These are phyloP conservation scores for Vickermania ingenoplastis DNA, from an alignment of 208 protist genomes.

Conservation along the genomic window DNA sequence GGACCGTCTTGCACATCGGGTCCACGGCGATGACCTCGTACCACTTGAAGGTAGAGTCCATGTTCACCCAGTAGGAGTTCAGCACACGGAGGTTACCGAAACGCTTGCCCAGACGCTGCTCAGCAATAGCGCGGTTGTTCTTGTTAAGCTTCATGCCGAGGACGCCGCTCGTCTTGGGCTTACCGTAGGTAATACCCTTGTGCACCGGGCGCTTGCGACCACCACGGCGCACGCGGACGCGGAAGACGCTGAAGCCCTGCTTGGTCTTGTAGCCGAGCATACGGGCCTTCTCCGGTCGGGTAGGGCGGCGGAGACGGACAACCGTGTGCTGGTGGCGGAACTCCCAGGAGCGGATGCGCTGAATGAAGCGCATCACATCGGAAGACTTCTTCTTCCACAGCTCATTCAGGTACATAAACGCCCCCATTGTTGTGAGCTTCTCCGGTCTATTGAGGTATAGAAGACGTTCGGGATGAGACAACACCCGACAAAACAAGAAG, in stretches of 20 bases:
- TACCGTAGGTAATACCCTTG: conserved; percentile 98
- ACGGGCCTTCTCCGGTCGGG: conserved; percentile 98
- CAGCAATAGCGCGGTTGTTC: conserved; percentile 93
- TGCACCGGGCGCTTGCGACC: conserved; percentile 95
- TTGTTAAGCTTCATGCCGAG: conserved; percentile 96
- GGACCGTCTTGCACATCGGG: conserved; percentile 96
- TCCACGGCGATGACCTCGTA: conserved; percentile 99
- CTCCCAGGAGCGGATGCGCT: conserved; percentile 98
- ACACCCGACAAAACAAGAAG: not conserved
- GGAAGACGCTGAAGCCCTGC: conserved; percentile 99
- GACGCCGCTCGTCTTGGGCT: conserved; percentile 97
- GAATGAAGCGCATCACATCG: conserved; percentile 99
- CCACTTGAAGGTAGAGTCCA: conserved; percentile 97
- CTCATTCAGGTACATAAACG: conserved; percentile 99
- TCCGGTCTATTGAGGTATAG: not conserved
- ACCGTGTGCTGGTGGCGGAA: conserved; percentile 95
- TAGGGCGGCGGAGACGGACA: conserved; percentile 92
- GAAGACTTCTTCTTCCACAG: conserved; percentile 99
- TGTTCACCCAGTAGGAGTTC: conserved; percentile 99
- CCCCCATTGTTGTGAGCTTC: conserved; percentile 86
- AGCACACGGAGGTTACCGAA: conserved; percentile 97
- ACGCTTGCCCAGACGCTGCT: conserved; percentile 95
- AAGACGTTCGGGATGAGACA: not conserved
- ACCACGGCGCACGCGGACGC: conserved; percentile 98
- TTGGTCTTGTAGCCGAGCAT: conserved; percentile 99